phyloP scores from a whole-genome alignment of 2,329 filamentous ascomycete genomes.

The Amauroascus verrucosus region DNA sequence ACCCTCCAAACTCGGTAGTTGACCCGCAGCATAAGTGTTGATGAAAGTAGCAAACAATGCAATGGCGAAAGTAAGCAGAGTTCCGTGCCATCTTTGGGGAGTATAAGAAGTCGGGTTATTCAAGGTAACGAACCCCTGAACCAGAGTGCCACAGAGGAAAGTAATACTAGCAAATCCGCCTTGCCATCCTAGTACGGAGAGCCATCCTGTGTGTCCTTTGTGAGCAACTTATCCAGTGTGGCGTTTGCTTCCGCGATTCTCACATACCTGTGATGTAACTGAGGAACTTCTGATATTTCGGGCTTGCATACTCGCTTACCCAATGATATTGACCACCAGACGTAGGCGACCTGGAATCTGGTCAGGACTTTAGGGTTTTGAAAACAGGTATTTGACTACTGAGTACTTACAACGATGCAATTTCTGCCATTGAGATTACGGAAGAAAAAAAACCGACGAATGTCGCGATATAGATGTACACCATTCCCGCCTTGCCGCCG shows the following conservation, averaged over 20 bases:
- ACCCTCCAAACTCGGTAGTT: constrained; percentile 41
- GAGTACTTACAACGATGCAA: constrained; percentile 29
- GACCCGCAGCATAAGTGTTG: constrained; percentile 36
- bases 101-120: constrained; percentile 32
- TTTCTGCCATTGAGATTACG: constrained; percentile 31
- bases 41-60: constrained; percentile 31
- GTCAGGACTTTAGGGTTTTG: not conserved
- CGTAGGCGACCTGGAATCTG: constrained; percentile 19
- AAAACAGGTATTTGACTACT: not conserved
- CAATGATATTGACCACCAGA: constrained; percentile 38
- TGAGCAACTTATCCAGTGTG: not conserved
- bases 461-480: constrained; percentile 26
- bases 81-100: constrained; percentile 40
- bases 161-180: constrained; percentile 31
- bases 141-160: constrained; percentile 26
- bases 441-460: constrained; percentile 24
- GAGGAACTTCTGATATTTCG: constrained; percentile 33
- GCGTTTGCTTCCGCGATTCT: not conserved
- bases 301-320: constrained; percentile 29
- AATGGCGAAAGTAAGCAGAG: constrained; percentile 40
- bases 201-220: constrained; percentile 27
- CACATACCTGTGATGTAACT: constrained; percentile 38
- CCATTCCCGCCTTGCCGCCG: constrained; percentile 25
- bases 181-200: constrained; percentile 37
- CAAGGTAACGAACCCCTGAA: constrained; percentile 32